A percentile compares a stretch with the other conserved stretches of the same genome.
Evolutionary conservation across 2,329 filamentous ascomycete species (phyloP).

Genomic region (Pseudocercospora fijiensis): DNA sequence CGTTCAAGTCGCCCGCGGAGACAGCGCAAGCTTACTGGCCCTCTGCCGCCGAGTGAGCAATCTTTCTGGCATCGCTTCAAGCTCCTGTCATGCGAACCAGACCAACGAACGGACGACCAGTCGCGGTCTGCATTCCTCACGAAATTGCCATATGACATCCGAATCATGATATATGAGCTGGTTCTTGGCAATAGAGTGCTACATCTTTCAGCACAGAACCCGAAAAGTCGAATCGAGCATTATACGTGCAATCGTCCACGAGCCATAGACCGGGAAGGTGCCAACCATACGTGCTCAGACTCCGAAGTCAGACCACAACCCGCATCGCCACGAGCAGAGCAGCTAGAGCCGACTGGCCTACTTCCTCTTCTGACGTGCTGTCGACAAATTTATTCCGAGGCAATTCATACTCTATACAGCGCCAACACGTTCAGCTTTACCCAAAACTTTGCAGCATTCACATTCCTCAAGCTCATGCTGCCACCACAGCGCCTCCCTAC

Average conservation of each 20-base stretch:
- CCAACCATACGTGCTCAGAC: conserved; percentile 33
- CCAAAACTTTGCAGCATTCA: conserved; percentile 36
- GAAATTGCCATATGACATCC: conserved; percentile 36
- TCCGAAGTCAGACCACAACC: conserved; percentile 20
- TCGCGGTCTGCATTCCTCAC: conserved; percentile 28
- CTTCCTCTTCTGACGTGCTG: conserved; percentile 35
- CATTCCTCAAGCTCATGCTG: conserved; percentile 34
- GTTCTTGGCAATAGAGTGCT: conserved; percentile 33
- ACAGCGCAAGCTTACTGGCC: conserved; percentile 32
- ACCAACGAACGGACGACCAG: conserved; percentile 31
- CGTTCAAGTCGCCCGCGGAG: conserved; percentile 31
- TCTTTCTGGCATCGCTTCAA: conserved; percentile 32
- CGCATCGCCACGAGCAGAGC: conserved; percentile 24
- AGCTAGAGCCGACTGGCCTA: conserved; percentile 27
- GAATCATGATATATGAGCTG: conserved; percentile 38
- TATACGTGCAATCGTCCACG: conserved; percentile 32
- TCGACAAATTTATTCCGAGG: conserved; percentile 36
- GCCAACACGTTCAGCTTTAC: conserved; percentile 38
- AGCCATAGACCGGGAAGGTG: conserved; percentile 25
- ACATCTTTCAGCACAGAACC: conserved; percentile 32
- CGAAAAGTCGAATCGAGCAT: conserved; percentile 31
- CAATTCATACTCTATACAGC: conserved; percentile 34
- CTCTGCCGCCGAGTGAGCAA: conserved; percentile 26
- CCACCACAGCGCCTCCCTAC: conserved; percentile 31
- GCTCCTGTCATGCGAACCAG: conserved; percentile 27